A percentile compares a stretch with the other conserved stretches of the same genome.
Evolutionary conservation across 257 asterid genomes (phyloP).

Genomic region (Fraxinus anomala): DNA sequence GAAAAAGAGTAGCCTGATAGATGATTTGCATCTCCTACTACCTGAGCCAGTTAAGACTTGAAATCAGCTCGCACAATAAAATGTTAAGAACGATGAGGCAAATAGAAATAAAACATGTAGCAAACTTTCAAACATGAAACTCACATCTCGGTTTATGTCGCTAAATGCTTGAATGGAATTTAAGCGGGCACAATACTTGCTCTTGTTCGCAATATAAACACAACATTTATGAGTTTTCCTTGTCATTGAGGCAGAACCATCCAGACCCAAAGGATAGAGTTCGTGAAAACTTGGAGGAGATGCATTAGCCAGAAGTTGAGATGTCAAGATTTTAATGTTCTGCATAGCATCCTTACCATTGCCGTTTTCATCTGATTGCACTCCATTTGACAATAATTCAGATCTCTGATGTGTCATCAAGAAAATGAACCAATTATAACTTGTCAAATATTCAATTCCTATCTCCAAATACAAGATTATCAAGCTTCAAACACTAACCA

Average conservation of each 20-base stretch:
- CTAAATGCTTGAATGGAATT: slow-evolving; percentile 89
- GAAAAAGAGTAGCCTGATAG: slow-evolving; percentile 82
- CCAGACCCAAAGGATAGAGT: slow-evolving; percentile 58
- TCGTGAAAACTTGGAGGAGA: slow-evolving; percentile 88
- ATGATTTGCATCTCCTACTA: slow-evolving; percentile 88
- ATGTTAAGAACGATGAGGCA: neutral
- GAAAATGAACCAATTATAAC: slow-evolving; percentile 29
- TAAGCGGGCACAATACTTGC: slow-evolving; percentile 82
- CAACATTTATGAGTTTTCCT: slow-evolving; percentile 85
- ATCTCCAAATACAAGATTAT: slow-evolving; percentile 1
- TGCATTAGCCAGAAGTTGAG: slow-evolving; percentile 90
- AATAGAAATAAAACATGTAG: slow-evolving; percentile 4
- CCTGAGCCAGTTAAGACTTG: slow-evolving; percentile 45
- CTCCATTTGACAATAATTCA: slow-evolving; percentile 66
- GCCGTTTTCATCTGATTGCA: slow-evolving; percentile 75
- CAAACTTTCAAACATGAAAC: slow-evolving; percentile 31
- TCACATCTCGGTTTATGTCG: slow-evolving; percentile 92
- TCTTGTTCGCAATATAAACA: slow-evolving; percentile 84
- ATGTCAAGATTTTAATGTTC: slow-evolving; percentile 57
- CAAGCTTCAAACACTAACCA: slow-evolving; percentile 59
- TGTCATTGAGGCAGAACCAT: slow-evolving; percentile 48
- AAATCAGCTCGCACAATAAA: slow-evolving; percentile 14
- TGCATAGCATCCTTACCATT: slow-evolving; percentile 56
- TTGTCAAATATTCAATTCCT: slow-evolving; percentile 2
- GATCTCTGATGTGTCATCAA: slow-evolving; percentile 64